Base-by-base conservation (phyloP, 1,284 basidiomycete species). In the Trichosporon sp. region DNA sequence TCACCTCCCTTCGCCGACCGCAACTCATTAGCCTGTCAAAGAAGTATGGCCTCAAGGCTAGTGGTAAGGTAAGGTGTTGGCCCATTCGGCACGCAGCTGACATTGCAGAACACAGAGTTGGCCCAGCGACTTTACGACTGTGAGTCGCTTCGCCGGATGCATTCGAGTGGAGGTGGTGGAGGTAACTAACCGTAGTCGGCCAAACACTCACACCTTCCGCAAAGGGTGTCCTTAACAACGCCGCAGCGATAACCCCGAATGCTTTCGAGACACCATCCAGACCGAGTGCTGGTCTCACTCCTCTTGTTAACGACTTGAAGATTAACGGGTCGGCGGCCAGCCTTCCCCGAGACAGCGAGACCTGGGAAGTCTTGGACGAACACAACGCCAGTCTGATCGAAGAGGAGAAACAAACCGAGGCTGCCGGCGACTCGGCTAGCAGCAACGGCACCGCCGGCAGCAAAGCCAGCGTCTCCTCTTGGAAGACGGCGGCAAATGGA, bases 21-120 rank as follows among this genome's bases (percentile, higher is more conserved):
- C 82, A 84, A 71, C 79, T 84, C 12, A 74, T 83, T 2, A 80
- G 79, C 19, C 70, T 84, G 4, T 83, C 81, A 16, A 82, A 82
- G 72, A 76, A 78, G 67, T 83, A 82, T 72, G 78, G 78, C 7
- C 77, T 83, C 63, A 82, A 77, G 69, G 81, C 82, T 4, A 80
- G 76, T 67, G 83, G 83, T 26, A 84, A 84, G 78, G 82, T 83
- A 19, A 65, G 78, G 71, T 12, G 26, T 65, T 8, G 26, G 21
- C 48, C 32, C 2, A 26, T 26, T 4, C 10, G 21, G 63, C 38
- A 54, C 1, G 19, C 4, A 14, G 66, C 74, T 74, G 68, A 75
- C 32, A 0, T 4, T 16, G 32, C 65, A 83, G 82, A 83, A 82
- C 68, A 73, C 76, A 1, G 80, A 82, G 37, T 74, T 83, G 72